Base-by-base conservation (phyloP, 1,284 basidiomycete genomes). In the Leccinum angustisporum region DNA sequence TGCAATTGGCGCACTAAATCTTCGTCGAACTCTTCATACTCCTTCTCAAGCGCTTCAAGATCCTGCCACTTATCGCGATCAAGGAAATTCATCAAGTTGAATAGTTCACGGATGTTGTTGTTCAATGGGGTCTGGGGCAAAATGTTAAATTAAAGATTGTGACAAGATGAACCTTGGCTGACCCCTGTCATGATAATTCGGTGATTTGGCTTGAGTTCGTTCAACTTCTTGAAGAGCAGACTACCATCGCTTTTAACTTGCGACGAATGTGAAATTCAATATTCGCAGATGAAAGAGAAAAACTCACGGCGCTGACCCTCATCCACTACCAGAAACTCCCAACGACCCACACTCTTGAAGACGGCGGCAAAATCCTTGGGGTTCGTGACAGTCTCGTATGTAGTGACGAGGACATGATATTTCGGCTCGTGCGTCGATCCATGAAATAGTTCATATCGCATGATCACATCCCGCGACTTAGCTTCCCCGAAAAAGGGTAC, bases 11-110 rank as follows among this genome's bases (percentile, higher is more conserved):
- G 87, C 48, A 97, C 80, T 21, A 90, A 81, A 3, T 91, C 88
- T 70, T 95, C 91, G 14, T 84, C 88, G 5, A 97, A 82, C 16
- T 87, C 86, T 65, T 87, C 87, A 62, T 91, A 87, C 73, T 87
- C 86, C 69, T 81, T 84, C 66, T 90, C 88, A 5, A 96, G 80
- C 4, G 75, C 80, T 65, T 87, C 84, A 18, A 97, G 77, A 70
- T 96, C 84, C 13, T 78, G 77, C 91, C 92, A 97, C 59, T 88
- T 80, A 1, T 79, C 71, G 1, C 88, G 86, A 73, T 96, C 93
- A 14, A 97, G 83, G 78, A 97, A 97, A 74, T 94, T 93, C 86
- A 98, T 94, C 50, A 98, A 81, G 74, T 95, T 97, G 81, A 97
- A 95, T 25, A 97, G 77, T 76, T 99, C 97, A 58, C 93, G 85